A percentile compares a stretch with the other conserved stretches of the same genome.
Conservation (phyloP, 208 protist species). For the Vickermania ingenoplastis region DNA sequence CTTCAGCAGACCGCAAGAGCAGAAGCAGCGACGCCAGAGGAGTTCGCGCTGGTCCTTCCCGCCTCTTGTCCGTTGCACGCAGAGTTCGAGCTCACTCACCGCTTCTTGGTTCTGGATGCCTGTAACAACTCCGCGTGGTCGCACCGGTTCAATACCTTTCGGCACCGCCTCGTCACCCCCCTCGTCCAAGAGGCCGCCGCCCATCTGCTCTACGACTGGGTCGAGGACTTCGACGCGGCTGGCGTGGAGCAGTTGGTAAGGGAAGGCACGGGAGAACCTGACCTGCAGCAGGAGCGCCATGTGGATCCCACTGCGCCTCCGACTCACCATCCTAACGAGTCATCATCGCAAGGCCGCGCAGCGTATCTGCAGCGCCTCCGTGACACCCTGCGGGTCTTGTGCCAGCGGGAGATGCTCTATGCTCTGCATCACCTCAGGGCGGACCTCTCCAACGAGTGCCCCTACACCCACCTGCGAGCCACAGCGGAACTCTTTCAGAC, state of each 20-base stretch:
- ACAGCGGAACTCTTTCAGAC: slow-evolving; percentile 38
- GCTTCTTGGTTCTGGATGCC: slow-evolving; percentile 38
- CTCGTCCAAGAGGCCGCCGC: slow-evolving; percentile 13
- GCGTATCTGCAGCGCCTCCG: too few relatives aligned
- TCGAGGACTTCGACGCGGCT: too few relatives aligned
- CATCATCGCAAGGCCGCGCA: too few relatives aligned
- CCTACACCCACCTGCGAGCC: slow-evolving; percentile 45
- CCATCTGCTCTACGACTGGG: too few relatives aligned
- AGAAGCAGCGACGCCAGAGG: not conserved
- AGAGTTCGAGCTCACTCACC: slow-evolving; percentile 46
- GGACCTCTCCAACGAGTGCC: slow-evolving; percentile 66
- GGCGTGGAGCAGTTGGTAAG: not conserved
- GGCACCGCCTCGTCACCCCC: slow-evolving; percentile 24
- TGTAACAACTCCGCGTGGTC: slow-evolving; percentile 84
- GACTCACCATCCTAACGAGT: too few relatives aligned
- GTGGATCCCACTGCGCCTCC: too few relatives aligned
- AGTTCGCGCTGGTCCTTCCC: not conserved
- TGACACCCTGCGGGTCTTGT: slow-evolving; percentile 16
- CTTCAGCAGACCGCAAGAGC: too few relatives aligned
- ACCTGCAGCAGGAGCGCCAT: too few relatives aligned
- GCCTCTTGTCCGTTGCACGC: slow-evolving; percentile 24
- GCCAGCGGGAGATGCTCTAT: slow-evolving; percentile 43
- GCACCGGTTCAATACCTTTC: slow-evolving; percentile 50
- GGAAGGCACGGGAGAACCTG: too few relatives aligned
- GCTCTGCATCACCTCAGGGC: slow-evolving; percentile 47